phyloP scores from a whole-genome alignment of 2,329 filamentous ascomycete genomes.

The Ilyonectria robusta region DNA sequence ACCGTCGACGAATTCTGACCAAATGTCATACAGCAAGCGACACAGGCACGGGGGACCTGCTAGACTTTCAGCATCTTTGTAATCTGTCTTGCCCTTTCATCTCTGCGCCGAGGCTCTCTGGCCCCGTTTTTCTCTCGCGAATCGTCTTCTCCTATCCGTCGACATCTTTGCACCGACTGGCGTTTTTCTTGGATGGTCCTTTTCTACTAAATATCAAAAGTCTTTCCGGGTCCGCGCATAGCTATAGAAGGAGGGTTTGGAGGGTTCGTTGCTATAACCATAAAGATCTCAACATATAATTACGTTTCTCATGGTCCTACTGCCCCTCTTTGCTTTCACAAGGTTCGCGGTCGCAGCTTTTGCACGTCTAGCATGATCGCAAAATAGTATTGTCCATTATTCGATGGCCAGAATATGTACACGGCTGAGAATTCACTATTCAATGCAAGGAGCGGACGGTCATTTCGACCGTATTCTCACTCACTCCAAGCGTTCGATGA shows the following conservation, averaged over 20 bases:
- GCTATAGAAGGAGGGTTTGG: conserved; percentile 45
- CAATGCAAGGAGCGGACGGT: not conserved
- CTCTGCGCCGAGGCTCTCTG: conserved; percentile 32
- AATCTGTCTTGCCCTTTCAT: conserved; percentile 27
- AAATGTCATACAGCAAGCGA: conserved; percentile 25
- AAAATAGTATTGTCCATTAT: not conserved
- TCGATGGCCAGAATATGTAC: not conserved
- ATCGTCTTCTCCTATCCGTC: conserved; percentile 35
- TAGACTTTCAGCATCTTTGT: conserved; percentile 38
- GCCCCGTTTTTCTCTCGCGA: conserved; percentile 22
- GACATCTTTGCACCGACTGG: conserved; percentile 45
- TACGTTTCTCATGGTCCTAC: conserved; percentile 23
- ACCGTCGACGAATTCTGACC: conserved; percentile 31
- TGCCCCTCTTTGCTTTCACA: conserved; percentile 11
- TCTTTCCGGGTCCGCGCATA: conserved; percentile 40
- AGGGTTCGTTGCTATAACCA: conserved; percentile 45
- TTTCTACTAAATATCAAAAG: conserved; percentile 47
- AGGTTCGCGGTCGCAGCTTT: not conserved
- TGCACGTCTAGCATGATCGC: conserved; percentile 8
- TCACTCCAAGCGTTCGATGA: not conserved
- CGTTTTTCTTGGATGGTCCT: conserved; percentile 44
- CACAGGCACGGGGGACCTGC: conserved; percentile 33
- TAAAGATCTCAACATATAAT: conserved; percentile 45
- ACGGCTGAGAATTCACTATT: not conserved
- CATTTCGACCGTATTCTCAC: not conserved